phyloP scores from a whole-genome alignment of 2,329 filamentous ascomycete genomes.

The Fusarium musae region DNA sequence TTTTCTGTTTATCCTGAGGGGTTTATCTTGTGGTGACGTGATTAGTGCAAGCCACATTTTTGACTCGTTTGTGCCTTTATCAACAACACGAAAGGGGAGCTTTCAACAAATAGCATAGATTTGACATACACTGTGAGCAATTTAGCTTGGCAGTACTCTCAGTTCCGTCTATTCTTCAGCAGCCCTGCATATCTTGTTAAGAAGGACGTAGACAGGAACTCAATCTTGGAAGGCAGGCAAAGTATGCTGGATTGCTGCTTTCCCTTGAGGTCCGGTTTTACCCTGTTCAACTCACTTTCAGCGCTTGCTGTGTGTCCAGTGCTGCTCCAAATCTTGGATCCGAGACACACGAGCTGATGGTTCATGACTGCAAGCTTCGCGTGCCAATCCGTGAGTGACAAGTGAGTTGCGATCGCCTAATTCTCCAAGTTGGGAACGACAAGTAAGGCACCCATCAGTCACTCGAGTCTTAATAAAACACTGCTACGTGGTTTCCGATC shows the following conservation, averaged over 20 bases:
- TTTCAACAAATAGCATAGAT: not conserved
- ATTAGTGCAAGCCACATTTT: not conserved
- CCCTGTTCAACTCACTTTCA: not conserved
- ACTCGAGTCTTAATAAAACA: accelerated
- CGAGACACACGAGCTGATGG: not conserved
- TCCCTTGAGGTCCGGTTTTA: accelerated
- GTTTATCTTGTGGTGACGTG: not conserved
- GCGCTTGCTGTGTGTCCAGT: not conserved
- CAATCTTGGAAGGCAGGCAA: not conserved
- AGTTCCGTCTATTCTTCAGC: accelerated
- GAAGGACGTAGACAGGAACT: accelerated
- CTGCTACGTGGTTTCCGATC: not conserved
- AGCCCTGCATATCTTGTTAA: accelerated
- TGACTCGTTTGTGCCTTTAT: accelerated
- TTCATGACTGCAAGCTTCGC: not conserved
- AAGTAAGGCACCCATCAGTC: not conserved
- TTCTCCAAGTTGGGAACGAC: accelerated
- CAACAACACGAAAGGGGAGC: not conserved
- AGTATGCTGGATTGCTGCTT: not conserved
- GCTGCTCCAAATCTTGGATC: accelerated
- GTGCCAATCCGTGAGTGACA: not conserved
- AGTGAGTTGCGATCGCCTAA: not conserved
- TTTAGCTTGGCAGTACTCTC: accelerated
- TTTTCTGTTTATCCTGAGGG: not conserved
- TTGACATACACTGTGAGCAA: accelerated